Evolutionary conservation across 495 filamentous ascomycete genomes (phyloP).

Genomic region (Penicillium cinerascens): DNA sequence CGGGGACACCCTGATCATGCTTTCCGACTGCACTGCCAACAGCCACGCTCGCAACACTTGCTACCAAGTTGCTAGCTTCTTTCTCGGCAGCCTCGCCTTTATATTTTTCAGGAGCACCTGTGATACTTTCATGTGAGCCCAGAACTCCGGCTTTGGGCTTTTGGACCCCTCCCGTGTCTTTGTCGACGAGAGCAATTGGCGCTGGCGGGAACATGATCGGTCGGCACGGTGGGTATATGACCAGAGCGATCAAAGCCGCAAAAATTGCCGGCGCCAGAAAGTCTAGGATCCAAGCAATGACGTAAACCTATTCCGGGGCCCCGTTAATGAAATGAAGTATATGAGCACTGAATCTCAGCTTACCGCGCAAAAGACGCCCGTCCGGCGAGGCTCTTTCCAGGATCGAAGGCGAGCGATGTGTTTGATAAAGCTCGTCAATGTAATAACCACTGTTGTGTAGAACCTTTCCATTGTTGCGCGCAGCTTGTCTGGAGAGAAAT

Average conservation of each 20-base stretch:
- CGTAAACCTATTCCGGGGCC: slow-evolving; percentile 54
- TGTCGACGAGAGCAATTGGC: slow-evolving; percentile 66
- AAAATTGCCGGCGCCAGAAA: slow-evolving; percentile 58
- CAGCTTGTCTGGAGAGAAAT: slow-evolving; percentile 84
- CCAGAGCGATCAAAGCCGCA: slow-evolving; percentile 57
- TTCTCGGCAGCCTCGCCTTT: slow-evolving; percentile 83
- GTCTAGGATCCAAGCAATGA: slow-evolving; percentile 69
- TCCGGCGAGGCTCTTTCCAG: slow-evolving; percentile 73
- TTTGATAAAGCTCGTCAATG: slow-evolving; percentile 60
- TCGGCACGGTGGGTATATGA: slow-evolving; percentile 62
- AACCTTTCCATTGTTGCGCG: slow-evolving; percentile 74
- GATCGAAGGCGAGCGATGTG: slow-evolving; percentile 74
- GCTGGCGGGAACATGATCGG: slow-evolving; percentile 71
- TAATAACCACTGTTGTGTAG: slow-evolving; percentile 76
- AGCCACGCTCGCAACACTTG: slow-evolving; percentile 68
- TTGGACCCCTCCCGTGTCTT: slow-evolving; percentile 63
- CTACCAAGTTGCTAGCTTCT: slow-evolving; percentile 78
- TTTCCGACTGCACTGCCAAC: slow-evolving; percentile 74
- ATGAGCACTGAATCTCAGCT: slow-evolving; percentile 31
- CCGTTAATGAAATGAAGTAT: not conserved
- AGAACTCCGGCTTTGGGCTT: slow-evolving; percentile 73
- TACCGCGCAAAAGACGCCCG: slow-evolving; percentile 62
- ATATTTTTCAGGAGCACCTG: slow-evolving; percentile 77
- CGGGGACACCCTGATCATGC: slow-evolving; percentile 51
- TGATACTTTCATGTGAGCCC: slow-evolving; percentile 71